Evolutionary conservation across 768 basidiomycete genomes (phyloP).

Genomic region (Auricularia sp.): DNA sequence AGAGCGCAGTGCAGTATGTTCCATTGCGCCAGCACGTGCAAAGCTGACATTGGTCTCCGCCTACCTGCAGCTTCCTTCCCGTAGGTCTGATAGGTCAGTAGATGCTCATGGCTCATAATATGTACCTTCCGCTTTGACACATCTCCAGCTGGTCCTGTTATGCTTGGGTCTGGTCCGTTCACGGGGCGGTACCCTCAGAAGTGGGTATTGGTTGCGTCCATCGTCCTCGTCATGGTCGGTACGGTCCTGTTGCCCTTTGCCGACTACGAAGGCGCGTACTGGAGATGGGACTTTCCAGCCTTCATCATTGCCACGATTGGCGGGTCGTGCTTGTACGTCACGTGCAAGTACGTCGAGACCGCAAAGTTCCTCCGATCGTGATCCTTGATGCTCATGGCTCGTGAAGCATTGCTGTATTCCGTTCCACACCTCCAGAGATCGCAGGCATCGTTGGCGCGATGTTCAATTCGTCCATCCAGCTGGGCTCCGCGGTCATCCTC

Average conservation of each 20-base stretch:
- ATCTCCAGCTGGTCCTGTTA: background rate
- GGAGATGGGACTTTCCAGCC: conserved; percentile 39
- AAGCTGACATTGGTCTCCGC: background rate
- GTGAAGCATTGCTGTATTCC: conserved; percentile 4
- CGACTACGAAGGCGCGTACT: conserved; percentile 34
- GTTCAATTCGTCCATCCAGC: conserved; percentile 10
- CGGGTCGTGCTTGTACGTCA: conserved; percentile 34
- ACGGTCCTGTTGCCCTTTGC: conserved; percentile 35
- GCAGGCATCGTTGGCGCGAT: conserved; percentile 10
- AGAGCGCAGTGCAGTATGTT: conserved; percentile 6
- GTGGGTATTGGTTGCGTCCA: conserved; percentile 36
- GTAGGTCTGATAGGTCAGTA: background rate
- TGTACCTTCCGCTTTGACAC: background rate
- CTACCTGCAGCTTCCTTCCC: background rate
- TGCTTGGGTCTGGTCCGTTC: background rate
- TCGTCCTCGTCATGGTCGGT: conserved; percentile 27
- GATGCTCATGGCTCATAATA: background rate
- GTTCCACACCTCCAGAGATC: conserved; percentile 8
- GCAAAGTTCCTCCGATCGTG: too few relatives aligned
- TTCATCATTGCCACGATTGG: conserved; percentile 40
- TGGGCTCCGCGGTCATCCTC: conserved; percentile 6
- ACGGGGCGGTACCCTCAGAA: conserved; percentile 19
- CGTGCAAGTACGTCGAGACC: conserved; percentile 33
- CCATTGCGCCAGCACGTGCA: background rate
- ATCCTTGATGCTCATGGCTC: too few relatives aligned